Conservation (phyloP, 257 asterid genomes). For the Solanum medicagineum region DNA sequence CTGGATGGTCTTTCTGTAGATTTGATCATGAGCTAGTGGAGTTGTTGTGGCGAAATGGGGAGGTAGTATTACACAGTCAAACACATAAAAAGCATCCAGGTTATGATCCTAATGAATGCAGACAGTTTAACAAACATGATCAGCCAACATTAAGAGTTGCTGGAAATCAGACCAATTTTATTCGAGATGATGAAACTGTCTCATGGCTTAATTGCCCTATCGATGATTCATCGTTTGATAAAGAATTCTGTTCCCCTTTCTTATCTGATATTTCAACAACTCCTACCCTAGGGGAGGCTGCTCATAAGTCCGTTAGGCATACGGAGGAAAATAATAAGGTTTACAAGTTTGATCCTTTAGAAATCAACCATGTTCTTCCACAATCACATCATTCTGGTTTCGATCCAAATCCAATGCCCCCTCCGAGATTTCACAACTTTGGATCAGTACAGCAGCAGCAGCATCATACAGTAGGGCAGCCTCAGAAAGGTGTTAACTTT, state of each 20-base stretch:
- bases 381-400: not conserved
- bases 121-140: slow-evolving; percentile 12
- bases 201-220: slow-evolving; percentile 55
- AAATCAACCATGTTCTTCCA: slow-evolving; percentile 1
- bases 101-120: slow-evolving; percentile 11
- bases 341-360: slow-evolving; percentile 6
- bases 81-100: slow-evolving; percentile 23
- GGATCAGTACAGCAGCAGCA: slow-evolving; percentile 3
- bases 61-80: slow-evolving; percentile 53
- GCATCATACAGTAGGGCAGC: not conserved
- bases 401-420: slow-evolving; percentile 19
- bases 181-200: slow-evolving; percentile 38
- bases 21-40: slow-evolving; percentile 59
- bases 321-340: slow-evolving; percentile 3
- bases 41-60: slow-evolving; percentile 81
- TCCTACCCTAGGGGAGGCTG: slow-evolving; percentile 3
- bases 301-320: slow-evolving; percentile 3
- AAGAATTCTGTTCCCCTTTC: slow-evolving; percentile 43
- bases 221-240: slow-evolving; percentile 48
- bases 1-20: slow-evolving; percentile 18
- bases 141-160: slow-evolving; percentile 2
- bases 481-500: not conserved
- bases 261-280: slow-evolving; percentile 32
- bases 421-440: slow-evolving; percentile 26
- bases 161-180: slow-evolving; percentile 19